Base-by-base conservation (phyloP, 768 basidiomycete genomes). In the Trametes cubensis region DNA sequence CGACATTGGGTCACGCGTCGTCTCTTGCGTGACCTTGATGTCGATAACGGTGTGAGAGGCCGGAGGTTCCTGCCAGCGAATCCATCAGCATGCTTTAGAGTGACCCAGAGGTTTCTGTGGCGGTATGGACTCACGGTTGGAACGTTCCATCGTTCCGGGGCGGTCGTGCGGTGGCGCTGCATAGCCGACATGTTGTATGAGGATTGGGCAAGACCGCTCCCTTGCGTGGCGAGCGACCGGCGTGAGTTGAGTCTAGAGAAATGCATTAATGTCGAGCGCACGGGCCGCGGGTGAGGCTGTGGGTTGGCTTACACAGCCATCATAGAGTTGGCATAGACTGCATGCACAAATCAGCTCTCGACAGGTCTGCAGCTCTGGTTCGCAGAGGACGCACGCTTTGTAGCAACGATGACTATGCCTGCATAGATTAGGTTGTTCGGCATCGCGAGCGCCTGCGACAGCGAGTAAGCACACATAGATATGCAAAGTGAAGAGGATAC, bases 261-360 rank as follows among this genome's bases (percentile, higher is more conserved):
- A 34, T 11, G 10, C 34, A 10, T 34, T 34, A 34, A 6, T 34
- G 34, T 34, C 34, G 34, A 34, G 34, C 34, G 10, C 34, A 11
- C 10, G 10, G 34, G 34, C 34, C 34, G 10, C 10, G 10, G 34
- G 34, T 10, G 10, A 34, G 3, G 20, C 3, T 26, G 11, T 5
- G 20, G 18, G 21, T 18, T 7, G 1, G 45, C 60, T 30, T 41
- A 63, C 62, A 58, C 62, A 14, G 62, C 62, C 62, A 63, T 47
- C 45, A 63, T 39, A 8, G 62, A 44, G 56, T 63, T 63, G 6
- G 62, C 62, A n/a, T 63, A 58, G 25, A 58, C 62, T 63, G 50
- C 5, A 41, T 39, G 34, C 34, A 30, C 2, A 5, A 6, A n/a
- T 55, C 28, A 52, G 41, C 14, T 23, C 10, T 14, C n/a, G 42